A percentile compares a stretch with the other conserved stretches of the same genome.
phyloP scores from a whole-genome alignment of 2,329 filamentous ascomycete species.

The Didymella pinodella region DNA sequence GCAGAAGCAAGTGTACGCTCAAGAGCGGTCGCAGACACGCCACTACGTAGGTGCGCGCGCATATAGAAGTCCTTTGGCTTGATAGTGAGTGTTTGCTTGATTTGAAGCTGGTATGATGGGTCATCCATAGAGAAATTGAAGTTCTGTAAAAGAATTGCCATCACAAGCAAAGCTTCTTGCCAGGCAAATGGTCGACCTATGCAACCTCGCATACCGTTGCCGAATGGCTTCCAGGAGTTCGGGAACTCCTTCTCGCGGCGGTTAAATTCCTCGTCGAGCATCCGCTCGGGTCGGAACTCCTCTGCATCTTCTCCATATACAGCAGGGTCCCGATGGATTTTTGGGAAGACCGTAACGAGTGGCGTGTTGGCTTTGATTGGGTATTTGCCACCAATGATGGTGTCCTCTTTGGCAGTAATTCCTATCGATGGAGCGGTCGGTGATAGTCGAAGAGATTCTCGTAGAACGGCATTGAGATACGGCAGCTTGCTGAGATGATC shows the following conservation, averaged over 20 bases:
- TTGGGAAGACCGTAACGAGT: constrained; percentile 43
- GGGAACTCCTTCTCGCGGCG: constrained; percentile 50
- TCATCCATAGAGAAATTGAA: constrained; percentile 56
- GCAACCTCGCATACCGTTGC: constrained; percentile 61
- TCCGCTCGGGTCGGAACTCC: constrained; percentile 57
- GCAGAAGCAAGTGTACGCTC: constrained; percentile 39
- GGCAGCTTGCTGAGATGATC: constrained; percentile 61
- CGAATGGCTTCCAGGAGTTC: constrained; percentile 62
- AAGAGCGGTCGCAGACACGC: constrained; percentile 43
- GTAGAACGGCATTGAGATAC: constrained; percentile 64
- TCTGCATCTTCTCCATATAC: constrained; percentile 57
- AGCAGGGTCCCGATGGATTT: constrained; percentile 53
- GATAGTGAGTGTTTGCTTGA: constrained; percentile 57
- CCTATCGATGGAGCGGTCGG: constrained; percentile 63
- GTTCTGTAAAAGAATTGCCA: constrained; percentile 55
- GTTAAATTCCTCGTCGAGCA: constrained; percentile 55
- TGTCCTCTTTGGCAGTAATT: constrained; percentile 45
- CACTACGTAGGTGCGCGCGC: constrained; percentile 46
- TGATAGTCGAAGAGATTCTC: constrained; percentile 64
- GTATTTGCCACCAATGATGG: constrained; percentile 50
- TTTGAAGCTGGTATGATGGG: constrained; percentile 53
- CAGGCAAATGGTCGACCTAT: constrained; percentile 64
- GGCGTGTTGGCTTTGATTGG: constrained; percentile 46
- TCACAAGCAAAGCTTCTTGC: constrained; percentile 60
- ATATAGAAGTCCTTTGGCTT: constrained; percentile 55